These are phyloP conservation scores for Tulasnella sp. DNA, from an alignment of 768 basidiomycete species.

Conservation along the genomic window DNA sequence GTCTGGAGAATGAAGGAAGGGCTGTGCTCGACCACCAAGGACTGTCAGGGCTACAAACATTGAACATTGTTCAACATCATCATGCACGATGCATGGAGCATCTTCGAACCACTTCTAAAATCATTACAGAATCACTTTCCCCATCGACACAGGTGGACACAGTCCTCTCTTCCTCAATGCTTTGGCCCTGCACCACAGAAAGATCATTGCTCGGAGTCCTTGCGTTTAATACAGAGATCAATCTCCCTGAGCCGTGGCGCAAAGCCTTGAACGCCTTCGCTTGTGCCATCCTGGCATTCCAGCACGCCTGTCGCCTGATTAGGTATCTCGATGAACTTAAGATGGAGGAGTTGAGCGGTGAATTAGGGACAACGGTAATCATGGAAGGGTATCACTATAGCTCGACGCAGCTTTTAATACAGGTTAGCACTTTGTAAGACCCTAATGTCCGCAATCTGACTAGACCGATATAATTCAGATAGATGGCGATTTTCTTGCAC, in stretches of 20 bases:
- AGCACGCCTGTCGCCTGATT: constrained; percentile 31
- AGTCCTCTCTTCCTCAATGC: background rate
- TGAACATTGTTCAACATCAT: no score
- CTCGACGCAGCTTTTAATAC: constrained; percentile 28
- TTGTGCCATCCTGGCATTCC: constrained; percentile 25
- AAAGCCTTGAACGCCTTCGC: constrained; percentile 24
- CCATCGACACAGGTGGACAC: background rate
- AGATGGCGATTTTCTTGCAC: constrained; percentile 33
- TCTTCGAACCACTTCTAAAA: constrained; percentile 8
- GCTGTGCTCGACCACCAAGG: no score
- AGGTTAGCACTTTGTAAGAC: background rate
- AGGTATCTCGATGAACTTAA: constrained; percentile 20
- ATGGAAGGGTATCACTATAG: constrained; percentile 34
- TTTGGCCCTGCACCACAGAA: background rate
- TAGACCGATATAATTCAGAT: constrained; percentile 27
- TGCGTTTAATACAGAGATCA: constrained; percentile 20
- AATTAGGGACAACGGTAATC: no score
- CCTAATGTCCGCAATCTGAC: constrained; percentile 17
- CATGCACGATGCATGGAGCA: no score
- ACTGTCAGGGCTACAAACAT: no score
- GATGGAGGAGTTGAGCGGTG: constrained; percentile 26
- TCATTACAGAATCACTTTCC: background rate
- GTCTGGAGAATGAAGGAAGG: no score
- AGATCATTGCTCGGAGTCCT: constrained; percentile 17
- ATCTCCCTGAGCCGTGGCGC: constrained; percentile 24